Conservation (phyloP, 2,329 filamentous ascomycete genomes). For the Hyphodiscus sp. region DNA sequence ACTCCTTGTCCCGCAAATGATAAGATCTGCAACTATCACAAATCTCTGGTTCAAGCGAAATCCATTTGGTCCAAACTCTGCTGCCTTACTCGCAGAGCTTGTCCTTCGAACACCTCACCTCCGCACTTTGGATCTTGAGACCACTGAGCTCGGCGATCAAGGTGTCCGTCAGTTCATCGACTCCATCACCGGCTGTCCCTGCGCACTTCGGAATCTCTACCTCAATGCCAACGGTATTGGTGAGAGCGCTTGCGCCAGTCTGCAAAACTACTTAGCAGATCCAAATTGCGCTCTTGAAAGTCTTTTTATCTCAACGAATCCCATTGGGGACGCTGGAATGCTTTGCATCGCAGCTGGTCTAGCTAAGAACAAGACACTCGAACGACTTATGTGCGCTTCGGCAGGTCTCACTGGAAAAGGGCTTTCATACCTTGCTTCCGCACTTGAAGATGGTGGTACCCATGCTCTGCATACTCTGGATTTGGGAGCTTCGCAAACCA, state of each 20-base stretch:
- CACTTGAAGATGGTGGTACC: neutral
- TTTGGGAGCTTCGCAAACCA: slow-evolving; percentile 10
- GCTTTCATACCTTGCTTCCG: slow-evolving; percentile 3
- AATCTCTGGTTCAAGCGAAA: slow-evolving; percentile 51
- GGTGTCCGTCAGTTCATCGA: slow-evolving; percentile 27
- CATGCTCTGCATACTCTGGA: slow-evolving; percentile 4
- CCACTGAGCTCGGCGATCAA: slow-evolving; percentile 43
- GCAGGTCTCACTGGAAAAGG: slow-evolving; percentile 10
- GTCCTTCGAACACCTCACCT: slow-evolving; percentile 38
- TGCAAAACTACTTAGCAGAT: slow-evolving; percentile 13
- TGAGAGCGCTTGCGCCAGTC: slow-evolving; percentile 10
- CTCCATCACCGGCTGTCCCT: slow-evolving; percentile 3
- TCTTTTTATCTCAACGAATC: slow-evolving; percentile 14
- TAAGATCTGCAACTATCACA: slow-evolving; percentile 37
- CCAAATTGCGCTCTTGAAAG: slow-evolving; percentile 12
- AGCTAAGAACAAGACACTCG: slow-evolving; percentile 7
- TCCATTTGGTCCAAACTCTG: slow-evolving; percentile 37
- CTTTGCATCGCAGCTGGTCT: slow-evolving; percentile 7
- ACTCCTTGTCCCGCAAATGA: slow-evolving; percentile 39
- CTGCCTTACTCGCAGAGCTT: slow-evolving; percentile 37
- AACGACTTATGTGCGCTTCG: slow-evolving; percentile 7
- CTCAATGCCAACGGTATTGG: slow-evolving; percentile 17
- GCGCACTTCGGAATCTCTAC: slow-evolving; percentile 10
- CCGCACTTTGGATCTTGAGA: slow-evolving; percentile 46
- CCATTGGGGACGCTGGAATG: slow-evolving; percentile 11